A percentile compares a stretch with the other conserved stretches of the same genome.
Evolutionary conservation across 805 yeast species (phyloP).

Genomic region (Candida xyloterini): DNA sequence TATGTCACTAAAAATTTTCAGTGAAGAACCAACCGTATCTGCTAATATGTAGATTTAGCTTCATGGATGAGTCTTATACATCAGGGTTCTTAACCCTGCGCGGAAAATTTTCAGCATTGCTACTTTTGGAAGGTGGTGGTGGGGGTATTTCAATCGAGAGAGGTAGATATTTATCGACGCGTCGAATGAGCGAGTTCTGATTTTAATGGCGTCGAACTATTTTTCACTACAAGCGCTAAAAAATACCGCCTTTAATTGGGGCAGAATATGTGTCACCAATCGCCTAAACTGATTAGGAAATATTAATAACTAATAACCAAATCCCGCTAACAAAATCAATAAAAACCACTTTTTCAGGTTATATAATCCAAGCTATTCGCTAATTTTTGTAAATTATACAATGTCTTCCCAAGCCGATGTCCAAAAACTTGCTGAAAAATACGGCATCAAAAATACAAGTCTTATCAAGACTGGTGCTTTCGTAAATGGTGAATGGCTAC

Average conservation of each 20-base stretch:
- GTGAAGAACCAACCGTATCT: neutral
- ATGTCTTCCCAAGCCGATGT: conserved; percentile 30
- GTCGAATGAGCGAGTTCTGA: neutral
- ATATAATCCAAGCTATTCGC: neutral
- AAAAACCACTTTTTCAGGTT: neutral
- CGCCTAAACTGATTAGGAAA: conserved; percentile 8
- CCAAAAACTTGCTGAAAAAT: conserved; percentile 29
- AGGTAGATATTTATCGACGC: neutral
- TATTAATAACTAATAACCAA: neutral
- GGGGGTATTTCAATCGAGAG: neutral
- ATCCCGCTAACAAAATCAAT: neutral
- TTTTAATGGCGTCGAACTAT: neutral
- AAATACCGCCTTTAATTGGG: too few species aligned
- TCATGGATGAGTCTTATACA: conserved; percentile 1
- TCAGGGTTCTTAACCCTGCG: conserved; percentile 14
- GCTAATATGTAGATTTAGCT: neutral
- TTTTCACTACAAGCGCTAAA: too few species aligned
- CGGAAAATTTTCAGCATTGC: conserved; percentile 16
- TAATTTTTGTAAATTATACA: neutral
- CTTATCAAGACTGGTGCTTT: conserved; percentile 58
- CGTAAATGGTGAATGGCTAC: conserved; percentile 74
- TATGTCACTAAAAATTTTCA: conserved; percentile 2
- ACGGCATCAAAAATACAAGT: conserved; percentile 42
- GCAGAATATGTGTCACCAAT: neutral
- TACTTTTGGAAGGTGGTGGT: conserved; percentile 8